Conservation (phyloP, 148 eudicot genomes). For the Tetragonia tetragonoides region DNA sequence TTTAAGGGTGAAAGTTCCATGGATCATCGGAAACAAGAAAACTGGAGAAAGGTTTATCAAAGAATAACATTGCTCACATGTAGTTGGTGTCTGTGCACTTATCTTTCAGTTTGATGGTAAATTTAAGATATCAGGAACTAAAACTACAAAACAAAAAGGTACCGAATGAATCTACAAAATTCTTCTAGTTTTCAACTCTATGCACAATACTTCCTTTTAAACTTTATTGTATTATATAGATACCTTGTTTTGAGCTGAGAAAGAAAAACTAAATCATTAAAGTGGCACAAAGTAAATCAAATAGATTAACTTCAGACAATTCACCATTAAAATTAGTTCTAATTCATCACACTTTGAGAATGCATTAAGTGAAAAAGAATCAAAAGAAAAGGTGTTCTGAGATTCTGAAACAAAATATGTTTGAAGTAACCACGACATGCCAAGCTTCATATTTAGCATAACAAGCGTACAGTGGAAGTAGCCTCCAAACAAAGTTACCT, state of each 20-base stretch:
- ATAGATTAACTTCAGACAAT: background rate
- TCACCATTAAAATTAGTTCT: too few species aligned
- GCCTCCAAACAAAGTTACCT: conserved; percentile 42
- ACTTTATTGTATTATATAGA: background rate
- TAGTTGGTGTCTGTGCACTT: background rate
- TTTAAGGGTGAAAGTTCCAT: background rate
- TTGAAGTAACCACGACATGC: background rate
- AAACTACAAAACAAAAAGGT: background rate
- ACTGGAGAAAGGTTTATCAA: background rate
- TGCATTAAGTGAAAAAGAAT: too few species aligned
- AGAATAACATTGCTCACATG: background rate
- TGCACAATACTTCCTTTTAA: background rate
- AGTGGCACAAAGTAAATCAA: background rate
- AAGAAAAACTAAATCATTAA: background rate
- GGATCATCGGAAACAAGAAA: background rate
- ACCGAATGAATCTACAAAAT: background rate
- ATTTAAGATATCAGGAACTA: background rate
- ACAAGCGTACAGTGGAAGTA: background rate
- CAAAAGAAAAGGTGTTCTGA: background rate
- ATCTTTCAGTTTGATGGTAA: background rate
- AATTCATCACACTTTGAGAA: background rate
- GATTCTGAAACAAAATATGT: background rate
- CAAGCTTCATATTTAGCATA: background rate
- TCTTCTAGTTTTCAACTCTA: background rate
- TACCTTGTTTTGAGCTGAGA: background rate